Conservation (phyloP, 2,329 filamentous ascomycete species). For the Trichoderma afroharzianum region DNA sequence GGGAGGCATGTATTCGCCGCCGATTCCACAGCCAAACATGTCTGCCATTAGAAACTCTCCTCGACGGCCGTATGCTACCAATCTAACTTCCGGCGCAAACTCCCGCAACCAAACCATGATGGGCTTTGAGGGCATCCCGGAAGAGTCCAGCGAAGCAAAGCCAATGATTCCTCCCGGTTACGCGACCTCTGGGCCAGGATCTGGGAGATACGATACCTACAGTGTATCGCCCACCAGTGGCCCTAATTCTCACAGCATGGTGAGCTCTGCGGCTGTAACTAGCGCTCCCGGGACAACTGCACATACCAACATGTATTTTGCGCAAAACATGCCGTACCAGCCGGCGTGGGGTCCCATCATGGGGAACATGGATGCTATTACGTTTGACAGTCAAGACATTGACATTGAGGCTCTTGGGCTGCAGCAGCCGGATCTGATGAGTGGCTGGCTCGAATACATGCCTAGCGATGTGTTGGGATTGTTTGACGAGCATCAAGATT, state of each 20-base stretch:
- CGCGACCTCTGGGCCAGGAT: conserved; percentile 40
- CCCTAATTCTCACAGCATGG: conserved; percentile 19
- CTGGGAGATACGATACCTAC: conserved; percentile 40
- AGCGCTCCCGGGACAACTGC: neutral
- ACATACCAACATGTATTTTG: conserved; percentile 27
- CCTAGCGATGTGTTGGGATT: conserved; percentile 62
- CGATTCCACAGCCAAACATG: conserved; percentile 47
- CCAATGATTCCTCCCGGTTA: conserved; percentile 34
- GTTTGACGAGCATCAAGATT: conserved; percentile 40
- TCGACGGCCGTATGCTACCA: conserved; percentile 27
- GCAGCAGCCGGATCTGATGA: conserved; percentile 61
- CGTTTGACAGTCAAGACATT: conserved; percentile 74
- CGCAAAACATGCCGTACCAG: conserved; percentile 28
- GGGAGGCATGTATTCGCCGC: conserved; percentile 45
- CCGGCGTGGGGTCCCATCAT: conserved; percentile 31
- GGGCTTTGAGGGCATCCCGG: conserved; percentile 29
- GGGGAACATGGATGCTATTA: conserved; percentile 51
- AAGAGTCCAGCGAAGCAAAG: conserved; percentile 33
- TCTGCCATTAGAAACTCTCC: conserved; percentile 47
- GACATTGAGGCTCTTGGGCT: conserved; percentile 65
- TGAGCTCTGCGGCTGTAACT: conserved; percentile 20
- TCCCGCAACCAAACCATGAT: conserved; percentile 25
- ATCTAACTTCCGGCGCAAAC: conserved; percentile 23
- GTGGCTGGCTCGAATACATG: conserved; percentile 69
- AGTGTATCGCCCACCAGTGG: conserved; percentile 41